Evolutionary conservation across 164 flowering plant species (phyloP).

Genomic region (Protea cynaroides): DNA sequence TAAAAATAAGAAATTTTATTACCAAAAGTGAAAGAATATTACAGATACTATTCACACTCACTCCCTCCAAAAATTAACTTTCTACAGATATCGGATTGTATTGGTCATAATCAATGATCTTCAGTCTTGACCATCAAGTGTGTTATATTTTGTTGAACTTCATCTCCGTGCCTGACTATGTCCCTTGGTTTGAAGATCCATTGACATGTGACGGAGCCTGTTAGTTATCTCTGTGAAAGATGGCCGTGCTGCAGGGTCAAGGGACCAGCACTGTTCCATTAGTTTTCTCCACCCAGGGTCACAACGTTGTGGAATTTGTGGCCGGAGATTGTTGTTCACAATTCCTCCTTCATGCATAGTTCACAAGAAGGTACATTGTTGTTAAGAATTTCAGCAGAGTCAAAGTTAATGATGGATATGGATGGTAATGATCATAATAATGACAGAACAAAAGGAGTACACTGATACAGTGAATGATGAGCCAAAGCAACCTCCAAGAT

Average conservation of each 20-base stretch:
- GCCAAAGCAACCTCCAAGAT: no score
- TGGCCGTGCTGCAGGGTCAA: constrained; percentile 63
- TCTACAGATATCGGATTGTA: not conserved
- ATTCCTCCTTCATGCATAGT: constrained; percentile 57
- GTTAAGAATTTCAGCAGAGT: not conserved
- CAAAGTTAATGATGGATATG: not conserved
- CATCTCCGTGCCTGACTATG: constrained; percentile 11
- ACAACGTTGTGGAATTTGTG: constrained; percentile 62
- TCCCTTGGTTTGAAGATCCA: constrained; percentile 33
- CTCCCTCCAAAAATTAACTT: not conserved
- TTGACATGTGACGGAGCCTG: constrained; percentile 53
- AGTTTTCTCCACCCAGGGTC: constrained; percentile 69
- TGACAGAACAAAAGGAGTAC: not conserved
- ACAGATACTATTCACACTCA: constrained; percentile 2
- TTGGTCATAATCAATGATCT: not conserved
- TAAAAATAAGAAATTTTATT: constrained; percentile 4
- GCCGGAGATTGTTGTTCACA: constrained; percentile 68
- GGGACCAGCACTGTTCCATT: constrained; percentile 88
- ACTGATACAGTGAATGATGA: not conserved
- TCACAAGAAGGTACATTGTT: not conserved
- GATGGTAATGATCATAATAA: not conserved
- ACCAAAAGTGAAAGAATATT: constrained; percentile 5
- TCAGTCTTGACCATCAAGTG: not conserved
- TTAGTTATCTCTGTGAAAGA: constrained; percentile 71
- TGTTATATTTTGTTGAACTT: constrained; percentile 5